These are phyloP conservation scores for Pyrenophora graminea DNA, from an alignment of 2,329 filamentous ascomycete genomes.

Conservation along the genomic window DNA sequence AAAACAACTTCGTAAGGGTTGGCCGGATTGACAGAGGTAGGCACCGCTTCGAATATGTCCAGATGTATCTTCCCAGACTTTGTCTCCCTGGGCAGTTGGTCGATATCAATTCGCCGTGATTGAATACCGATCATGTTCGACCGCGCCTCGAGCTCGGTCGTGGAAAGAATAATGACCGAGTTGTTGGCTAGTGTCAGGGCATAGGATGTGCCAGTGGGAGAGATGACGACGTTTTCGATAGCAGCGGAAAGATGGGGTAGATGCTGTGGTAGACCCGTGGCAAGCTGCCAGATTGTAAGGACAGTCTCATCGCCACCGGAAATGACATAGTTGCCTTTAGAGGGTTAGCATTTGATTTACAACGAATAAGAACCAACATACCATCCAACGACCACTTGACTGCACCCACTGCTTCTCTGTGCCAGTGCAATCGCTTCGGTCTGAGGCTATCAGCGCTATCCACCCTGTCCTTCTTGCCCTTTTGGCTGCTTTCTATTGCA, in stretches of 20 bases:
- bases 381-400: slow-evolving; percentile 93
- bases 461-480: slow-evolving; percentile 27
- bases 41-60: slow-evolving; percentile 33
- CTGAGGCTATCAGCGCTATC: slow-evolving; percentile 49
- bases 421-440: slow-evolving; percentile 83
- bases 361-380: slow-evolving; percentile 45
- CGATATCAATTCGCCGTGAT: slow-evolving; percentile 42
- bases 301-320: slow-evolving; percentile 91
- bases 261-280: slow-evolving; percentile 79
- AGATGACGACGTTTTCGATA: slow-evolving; percentile 84
- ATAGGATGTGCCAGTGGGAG: slow-evolving; percentile 77
- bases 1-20: slow-evolving; percentile 50
- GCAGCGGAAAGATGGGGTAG: slow-evolving; percentile 87
- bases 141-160: slow-evolving; percentile 82
- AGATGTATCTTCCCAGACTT: slow-evolving; percentile 23
- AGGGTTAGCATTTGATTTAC: slow-evolving; percentile 6
- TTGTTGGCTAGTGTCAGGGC: slow-evolving; percentile 88
- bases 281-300: slow-evolving; percentile 89
- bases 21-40: slow-evolving; percentile 49
- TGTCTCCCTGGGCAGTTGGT: slow-evolving; percentile 31
- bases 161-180: slow-evolving; percentile 86
- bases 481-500: slow-evolving; percentile 48
- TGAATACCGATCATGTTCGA: slow-evolving; percentile 86
- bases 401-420: slow-evolving; percentile 78
- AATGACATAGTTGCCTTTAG: slow-evolving; percentile 82